A percentile compares a stretch with the other conserved stretches of the same genome.
These are phyloP conservation scores for Exobasidium rhododendri DNA, from an alignment of 1,284 basidiomycete genomes.

Conservation along the genomic window DNA sequence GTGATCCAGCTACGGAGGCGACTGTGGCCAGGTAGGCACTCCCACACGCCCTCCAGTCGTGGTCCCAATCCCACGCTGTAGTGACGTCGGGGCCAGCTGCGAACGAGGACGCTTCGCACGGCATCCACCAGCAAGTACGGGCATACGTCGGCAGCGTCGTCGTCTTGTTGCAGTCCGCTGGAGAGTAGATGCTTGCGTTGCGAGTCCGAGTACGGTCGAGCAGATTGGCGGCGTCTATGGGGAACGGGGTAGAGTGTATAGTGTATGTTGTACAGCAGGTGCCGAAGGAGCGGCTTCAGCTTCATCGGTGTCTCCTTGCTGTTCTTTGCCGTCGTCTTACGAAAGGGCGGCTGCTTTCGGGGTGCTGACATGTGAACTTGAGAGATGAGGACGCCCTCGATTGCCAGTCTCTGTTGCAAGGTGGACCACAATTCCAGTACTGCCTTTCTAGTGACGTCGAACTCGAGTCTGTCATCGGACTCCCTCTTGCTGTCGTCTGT, in stretches of 20 bases:
- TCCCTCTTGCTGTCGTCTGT: background rate
- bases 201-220: too few relatives aligned
- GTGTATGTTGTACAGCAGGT: background rate
- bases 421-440: background rate
- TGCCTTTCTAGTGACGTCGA: background rate
- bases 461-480: slow-evolving; percentile 11
- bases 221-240: too few relatives aligned
- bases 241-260: background rate
- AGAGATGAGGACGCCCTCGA: background rate
- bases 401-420: background rate
- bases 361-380: slow-evolving; percentile 7
- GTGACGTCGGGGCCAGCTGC: slow-evolving; percentile 1
- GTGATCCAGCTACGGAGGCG: background rate
- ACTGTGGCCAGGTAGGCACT: background rate
- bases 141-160: background rate
- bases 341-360: background rate
- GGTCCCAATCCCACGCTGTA: slow-evolving; percentile 8
- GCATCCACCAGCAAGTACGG: slow-evolving; percentile 6
- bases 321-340: background rate
- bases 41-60: background rate
- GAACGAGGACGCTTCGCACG: background rate
- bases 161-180: background rate
- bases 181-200: background rate
- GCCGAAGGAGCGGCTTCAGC: background rate
- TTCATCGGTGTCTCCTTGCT: background rate